Conservation (phyloP, 768 basidiomycete genomes). For the Coprinopsis strossmayeri region DNA sequence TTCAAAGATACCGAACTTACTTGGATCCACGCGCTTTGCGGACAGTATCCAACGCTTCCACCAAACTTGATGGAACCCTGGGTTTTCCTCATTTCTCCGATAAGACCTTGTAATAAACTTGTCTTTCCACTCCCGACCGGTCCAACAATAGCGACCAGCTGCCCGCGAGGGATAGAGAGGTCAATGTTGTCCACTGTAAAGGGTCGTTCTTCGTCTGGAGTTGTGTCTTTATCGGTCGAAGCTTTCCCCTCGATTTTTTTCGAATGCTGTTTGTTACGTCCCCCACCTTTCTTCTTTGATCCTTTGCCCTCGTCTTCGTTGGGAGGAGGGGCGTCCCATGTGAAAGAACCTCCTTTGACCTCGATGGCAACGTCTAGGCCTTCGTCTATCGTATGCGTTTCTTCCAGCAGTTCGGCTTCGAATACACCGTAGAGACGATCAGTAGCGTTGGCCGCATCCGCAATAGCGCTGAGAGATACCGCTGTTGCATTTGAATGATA, state of each 20-base stretch:
- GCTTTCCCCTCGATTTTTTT: slow-evolving; percentile 15
- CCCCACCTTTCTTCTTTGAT: slow-evolving; percentile 7
- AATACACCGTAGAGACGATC: slow-evolving; percentile 75
- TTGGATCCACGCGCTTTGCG: slow-evolving; percentile 90
- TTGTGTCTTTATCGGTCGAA: slow-evolving; percentile 14
- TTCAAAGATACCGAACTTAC: slow-evolving; percentile 20
- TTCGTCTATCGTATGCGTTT: slow-evolving; percentile 48
- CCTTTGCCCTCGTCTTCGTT: slow-evolving; percentile 26
- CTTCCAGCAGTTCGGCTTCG: slow-evolving; percentile 69
- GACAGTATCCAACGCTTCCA: slow-evolving; percentile 74
- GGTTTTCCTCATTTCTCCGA: slow-evolving; percentile 78
- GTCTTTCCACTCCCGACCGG: slow-evolving; percentile 71
- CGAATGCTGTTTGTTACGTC: slow-evolving; percentile 13
- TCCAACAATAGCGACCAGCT: slow-evolving; percentile 82
- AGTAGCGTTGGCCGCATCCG: slow-evolving; percentile 81
- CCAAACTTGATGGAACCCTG: slow-evolving; percentile 65
- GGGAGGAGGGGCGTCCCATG: slow-evolving; percentile 78
- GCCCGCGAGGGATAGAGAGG: slow-evolving; percentile 65
- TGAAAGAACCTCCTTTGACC: slow-evolving; percentile 66
- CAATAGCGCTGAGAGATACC: slow-evolving; percentile 65
- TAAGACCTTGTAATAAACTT: slow-evolving; percentile 64
- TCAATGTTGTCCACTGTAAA: slow-evolving; percentile 65
- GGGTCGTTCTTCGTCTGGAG: slow-evolving; percentile 27
- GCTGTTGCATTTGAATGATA: slow-evolving; percentile 32
- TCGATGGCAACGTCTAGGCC: slow-evolving; percentile 57